Evolutionary conservation across 2,329 filamentous ascomycete species (phyloP).

Genomic region (Harringtonia aguacate): DNA sequence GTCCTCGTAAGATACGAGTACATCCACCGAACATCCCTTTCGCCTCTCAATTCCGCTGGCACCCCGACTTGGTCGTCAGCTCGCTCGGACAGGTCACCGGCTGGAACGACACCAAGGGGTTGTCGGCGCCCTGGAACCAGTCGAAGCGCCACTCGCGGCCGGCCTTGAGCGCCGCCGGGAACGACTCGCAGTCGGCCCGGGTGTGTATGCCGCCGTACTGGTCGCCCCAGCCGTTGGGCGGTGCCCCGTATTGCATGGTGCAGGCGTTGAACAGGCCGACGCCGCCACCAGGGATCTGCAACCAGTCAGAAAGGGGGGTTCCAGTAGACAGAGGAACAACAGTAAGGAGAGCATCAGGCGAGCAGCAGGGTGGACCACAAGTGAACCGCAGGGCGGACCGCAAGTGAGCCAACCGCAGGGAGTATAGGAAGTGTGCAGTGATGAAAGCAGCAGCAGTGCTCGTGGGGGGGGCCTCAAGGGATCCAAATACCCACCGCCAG

Average conservation of each 20-base stretch:
- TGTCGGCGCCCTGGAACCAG: conserved; percentile 50
- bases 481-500: conserved; percentile 25
- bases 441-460: no score
- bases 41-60: conserved; percentile 11
- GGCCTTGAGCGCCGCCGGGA: conserved; percentile 41
- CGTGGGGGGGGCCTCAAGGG: no score
- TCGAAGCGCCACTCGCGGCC: conserved; percentile 56
- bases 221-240: conserved; percentile 40
- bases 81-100: conserved; percentile 44
- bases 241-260: conserved; percentile 31
- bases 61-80: conserved; percentile 30
- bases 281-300: conserved; percentile 39
- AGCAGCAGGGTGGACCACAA: no score
- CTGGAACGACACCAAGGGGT: conserved; percentile 42
- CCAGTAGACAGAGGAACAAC: background rate
- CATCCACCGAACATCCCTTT: no score
- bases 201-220: conserved; percentile 47
- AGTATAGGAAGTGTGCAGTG: no score
- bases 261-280: conserved; percentile 42
- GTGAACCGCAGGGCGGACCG: no score
- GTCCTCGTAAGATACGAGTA: no score
- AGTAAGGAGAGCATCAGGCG: background rate
- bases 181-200: conserved; percentile 37
- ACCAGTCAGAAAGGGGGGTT: background rate
- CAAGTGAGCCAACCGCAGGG: no score